These are phyloP conservation scores for Galeopsis tetrahit DNA, from an alignment of 257 asterid species.

Conservation along the genomic window DNA sequence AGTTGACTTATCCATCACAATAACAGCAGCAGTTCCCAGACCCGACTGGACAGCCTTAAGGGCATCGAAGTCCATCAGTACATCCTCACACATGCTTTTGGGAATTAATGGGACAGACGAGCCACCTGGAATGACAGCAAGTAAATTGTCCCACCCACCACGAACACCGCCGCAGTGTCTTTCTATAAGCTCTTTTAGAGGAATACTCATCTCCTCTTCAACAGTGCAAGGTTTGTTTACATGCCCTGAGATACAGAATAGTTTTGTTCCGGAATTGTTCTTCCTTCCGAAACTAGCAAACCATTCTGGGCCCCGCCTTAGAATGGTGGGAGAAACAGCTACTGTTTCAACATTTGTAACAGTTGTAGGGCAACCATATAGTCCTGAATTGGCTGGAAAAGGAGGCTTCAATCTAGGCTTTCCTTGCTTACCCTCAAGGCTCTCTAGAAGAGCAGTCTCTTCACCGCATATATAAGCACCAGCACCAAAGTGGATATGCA, in stretches of 20 bases:
- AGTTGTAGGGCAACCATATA: conserved; percentile 97
- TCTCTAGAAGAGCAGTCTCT: conserved; percentile 98
- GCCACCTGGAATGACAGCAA: conserved; percentile 96
- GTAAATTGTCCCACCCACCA: conserved; percentile 98
- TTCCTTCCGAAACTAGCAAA: conserved; percentile 96
- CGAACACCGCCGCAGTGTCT: conserved; percentile 98
- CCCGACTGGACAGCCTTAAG: conserved; percentile 98
- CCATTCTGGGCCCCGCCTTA: conserved; percentile 99
- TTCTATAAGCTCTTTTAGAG: conserved; percentile 87
- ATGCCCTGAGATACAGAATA: conserved; percentile 94
- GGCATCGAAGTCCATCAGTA: conserved; percentile 97
- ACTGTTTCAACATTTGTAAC: conserved; percentile 98
- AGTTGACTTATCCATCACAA: conserved; percentile 98
- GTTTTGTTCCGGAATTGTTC: conserved; percentile 90
- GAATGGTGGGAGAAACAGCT: conserved; percentile 96
- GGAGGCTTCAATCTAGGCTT: conserved; percentile 99
- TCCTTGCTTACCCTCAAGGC: conserved; percentile 99
- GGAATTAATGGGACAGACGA: conserved; percentile 93
- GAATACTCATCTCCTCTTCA: conserved; percentile 99
- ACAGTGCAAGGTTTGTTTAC: conserved; percentile 99
- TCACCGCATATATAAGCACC: conserved; percentile 99
- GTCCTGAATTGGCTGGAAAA: conserved; percentile 96
- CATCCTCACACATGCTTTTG: conserved; percentile 85
- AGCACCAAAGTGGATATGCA: conserved; percentile 94
- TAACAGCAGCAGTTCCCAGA: conserved; percentile 97